These are phyloP conservation scores for Mallotus repandus DNA, from an alignment of 441 rosid species.

Conservation along the genomic window DNA sequence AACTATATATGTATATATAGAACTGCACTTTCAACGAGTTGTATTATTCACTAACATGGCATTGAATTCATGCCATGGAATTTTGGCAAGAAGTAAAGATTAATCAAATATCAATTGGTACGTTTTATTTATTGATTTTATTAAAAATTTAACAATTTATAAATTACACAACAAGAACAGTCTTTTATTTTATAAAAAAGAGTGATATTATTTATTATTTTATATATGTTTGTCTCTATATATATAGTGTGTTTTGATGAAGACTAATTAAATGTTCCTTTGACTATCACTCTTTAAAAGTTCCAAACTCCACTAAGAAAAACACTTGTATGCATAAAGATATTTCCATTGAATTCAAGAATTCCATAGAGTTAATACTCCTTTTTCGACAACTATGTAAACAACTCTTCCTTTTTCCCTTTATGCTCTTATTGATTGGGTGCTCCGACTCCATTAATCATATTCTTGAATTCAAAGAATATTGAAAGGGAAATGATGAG, in stretches of 20 bases:
- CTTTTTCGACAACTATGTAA: not conserved
- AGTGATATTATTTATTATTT: too few species aligned
- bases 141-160: too few species aligned
- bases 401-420: too few species aligned
- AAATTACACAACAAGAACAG: too few species aligned
- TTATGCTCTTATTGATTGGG: constrained; percentile 8
- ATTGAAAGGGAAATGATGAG: not conserved
- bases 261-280: not conserved
- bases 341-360: not conserved
- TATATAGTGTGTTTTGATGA: not conserved
- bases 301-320: not conserved
- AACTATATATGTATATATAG: too few species aligned
- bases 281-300: not conserved
- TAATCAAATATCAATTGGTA: not conserved
- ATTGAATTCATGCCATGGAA: too few species aligned
- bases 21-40: not conserved
- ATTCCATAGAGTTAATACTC: constrained; percentile 28
- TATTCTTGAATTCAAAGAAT: not conserved
- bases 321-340: not conserved
- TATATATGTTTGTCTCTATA: not conserved
- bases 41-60: constrained; percentile 2
- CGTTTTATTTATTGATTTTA: too few species aligned
- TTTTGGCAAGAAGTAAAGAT: too few species aligned
- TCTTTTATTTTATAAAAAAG: too few species aligned
- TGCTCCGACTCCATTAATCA: not conserved